Conservation (phyloP, 495 filamentous ascomycete species). For the Astrothelium subdiscretum region DNA sequence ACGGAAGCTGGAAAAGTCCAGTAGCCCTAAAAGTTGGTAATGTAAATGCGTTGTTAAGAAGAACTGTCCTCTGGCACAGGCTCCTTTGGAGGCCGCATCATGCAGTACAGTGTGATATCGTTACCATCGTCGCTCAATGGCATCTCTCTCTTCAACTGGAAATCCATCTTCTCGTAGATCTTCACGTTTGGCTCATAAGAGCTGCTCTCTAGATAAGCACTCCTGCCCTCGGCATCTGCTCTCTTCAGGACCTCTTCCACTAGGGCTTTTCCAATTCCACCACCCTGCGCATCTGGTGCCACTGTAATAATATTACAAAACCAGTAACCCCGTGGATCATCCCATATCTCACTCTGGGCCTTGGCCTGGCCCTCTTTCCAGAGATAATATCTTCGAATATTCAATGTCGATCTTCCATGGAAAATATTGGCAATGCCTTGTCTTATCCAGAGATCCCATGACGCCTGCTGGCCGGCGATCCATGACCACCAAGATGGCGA, state of each 20-base stretch:
- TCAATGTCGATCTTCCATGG: slow-evolving; percentile 53
- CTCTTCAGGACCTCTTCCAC: slow-evolving; percentile 45
- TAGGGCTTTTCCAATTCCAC: slow-evolving; percentile 47
- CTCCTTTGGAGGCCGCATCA: slow-evolving; percentile 36
- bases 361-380: slow-evolving; percentile 51
- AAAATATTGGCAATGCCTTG: slow-evolving; percentile 51
- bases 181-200: slow-evolving; percentile 49
- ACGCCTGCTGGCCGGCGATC: slow-evolving; percentile 28
- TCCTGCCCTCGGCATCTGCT: slow-evolving; percentile 48
- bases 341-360: slow-evolving; percentile 47
- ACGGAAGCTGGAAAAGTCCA: slow-evolving; percentile 5
- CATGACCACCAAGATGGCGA: slow-evolving; percentile 43
- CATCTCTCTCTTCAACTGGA: slow-evolving; percentile 48
- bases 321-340: slow-evolving; percentile 50
- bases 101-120: slow-evolving; percentile 35
- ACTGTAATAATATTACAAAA: slow-evolving; percentile 62
- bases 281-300: slow-evolving; percentile 44
- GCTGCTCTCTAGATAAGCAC: slow-evolving; percentile 55
- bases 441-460: slow-evolving; percentile 45
- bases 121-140: slow-evolving; percentile 48
- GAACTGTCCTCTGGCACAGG: not conserved
- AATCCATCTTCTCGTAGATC: slow-evolving; percentile 57
- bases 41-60: not conserved
- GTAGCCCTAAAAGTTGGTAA: too few relatives aligned
- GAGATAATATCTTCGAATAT: slow-evolving; percentile 50